Base-by-base conservation (phyloP, 345 rosid species). In the Carallia pectinifolia region DNA sequence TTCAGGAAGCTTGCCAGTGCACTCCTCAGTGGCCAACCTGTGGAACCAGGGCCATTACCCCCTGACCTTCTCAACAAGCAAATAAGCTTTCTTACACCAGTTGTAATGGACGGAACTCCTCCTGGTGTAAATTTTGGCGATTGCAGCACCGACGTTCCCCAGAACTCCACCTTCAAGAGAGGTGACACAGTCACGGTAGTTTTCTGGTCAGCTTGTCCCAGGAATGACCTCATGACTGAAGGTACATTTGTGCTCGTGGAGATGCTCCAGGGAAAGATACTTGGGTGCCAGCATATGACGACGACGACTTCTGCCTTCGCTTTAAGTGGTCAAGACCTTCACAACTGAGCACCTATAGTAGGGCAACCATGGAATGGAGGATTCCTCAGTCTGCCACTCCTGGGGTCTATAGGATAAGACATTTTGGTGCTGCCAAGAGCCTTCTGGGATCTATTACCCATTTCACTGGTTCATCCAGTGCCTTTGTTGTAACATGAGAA, bases 151-250 rank as follows among this genome's bases (percentile, higher is more conserved):
- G 98, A 96, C 73, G 89, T 92, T 75, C 94, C 89, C 17, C 74
- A 75, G 61, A 96, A 90, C 81, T 76, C 89, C 53, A 88, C 94
- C 59, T 87, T 88, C 82, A 85, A 82, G 84, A 84, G 80, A 71
- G 98, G 93, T 7, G 85, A 77, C 80, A 82, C 1, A 7, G 98
- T 90, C 71, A 80, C 83, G 10, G 96, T 89, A 37, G 84, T 86
- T 61, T 96, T 92, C 84, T 89, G 90, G 92, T 87, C 98, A n/a
- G 96, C 90, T 66, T 96, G 97, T 78, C 99, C 97, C 7, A 82
- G 98, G 81, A 96, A 92, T 71, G 98, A 96, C 81, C 85, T 90
- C 29, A 77, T 96, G 92, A 87, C 91, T 0, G 98, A 92, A 80
- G 99, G 99, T 16, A 96, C 98, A 70, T 92, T 90, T 71, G 73